A percentile compares a stretch with the other conserved stretches of the same genome.
These are phyloP conservation scores for Coemansia sp. DNA, from an alignment of 192 early-diverging fungal species.

Conservation along the genomic window DNA sequence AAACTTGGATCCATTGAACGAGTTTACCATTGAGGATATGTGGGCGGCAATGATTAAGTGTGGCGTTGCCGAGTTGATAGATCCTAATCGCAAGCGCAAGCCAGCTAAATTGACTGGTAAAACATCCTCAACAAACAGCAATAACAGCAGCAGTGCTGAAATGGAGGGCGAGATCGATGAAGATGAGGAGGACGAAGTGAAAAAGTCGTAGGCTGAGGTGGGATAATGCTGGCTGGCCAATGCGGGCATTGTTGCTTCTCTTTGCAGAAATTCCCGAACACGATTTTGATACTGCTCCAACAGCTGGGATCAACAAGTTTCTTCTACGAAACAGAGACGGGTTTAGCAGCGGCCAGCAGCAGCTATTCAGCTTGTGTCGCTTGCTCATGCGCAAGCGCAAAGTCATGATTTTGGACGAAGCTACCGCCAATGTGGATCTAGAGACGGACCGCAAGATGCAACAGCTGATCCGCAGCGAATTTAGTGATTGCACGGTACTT, in stretches of 20 bases:
- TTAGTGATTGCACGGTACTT: constrained; percentile 49
- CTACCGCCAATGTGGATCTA: constrained; percentile 62
- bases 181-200: constrained; percentile 16
- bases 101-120: neutral
- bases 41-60: constrained; percentile 59
- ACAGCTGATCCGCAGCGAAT: constrained; percentile 48
- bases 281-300: neutral
- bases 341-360: constrained; percentile 56
- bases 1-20: constrained; percentile 66
- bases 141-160: no score
- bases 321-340: constrained; percentile 20
- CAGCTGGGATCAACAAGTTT: neutral
- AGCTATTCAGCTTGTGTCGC: constrained; percentile 62
- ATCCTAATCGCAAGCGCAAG: neutral
- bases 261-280: neutral
- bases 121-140: no score
- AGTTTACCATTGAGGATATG: constrained; percentile 55
- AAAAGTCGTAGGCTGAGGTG: neutral
- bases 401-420: constrained; percentile 66
- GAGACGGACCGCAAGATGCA: constrained; percentile 16
- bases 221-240: neutral
- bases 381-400: constrained; percentile 54
- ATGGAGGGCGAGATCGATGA: no score
- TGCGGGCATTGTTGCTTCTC: neutral
- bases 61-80: neutral